phyloP scores from a whole-genome alignment of 2,329 filamentous ascomycete genomes.

The Tolypocladium amazonense region DNA sequence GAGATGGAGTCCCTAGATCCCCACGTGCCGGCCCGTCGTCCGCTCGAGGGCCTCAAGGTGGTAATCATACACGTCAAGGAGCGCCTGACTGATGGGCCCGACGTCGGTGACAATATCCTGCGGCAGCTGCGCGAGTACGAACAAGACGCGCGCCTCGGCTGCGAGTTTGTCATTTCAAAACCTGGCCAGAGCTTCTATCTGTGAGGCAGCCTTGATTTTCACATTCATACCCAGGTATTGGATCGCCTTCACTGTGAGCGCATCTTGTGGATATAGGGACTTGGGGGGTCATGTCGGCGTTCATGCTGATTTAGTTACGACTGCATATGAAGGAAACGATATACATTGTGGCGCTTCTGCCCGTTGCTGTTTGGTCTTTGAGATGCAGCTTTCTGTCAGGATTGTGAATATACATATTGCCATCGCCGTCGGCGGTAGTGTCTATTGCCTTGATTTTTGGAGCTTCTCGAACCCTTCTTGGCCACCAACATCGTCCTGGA shows the following conservation, averaged over 20 bases:
- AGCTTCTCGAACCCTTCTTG: slow-evolving; percentile 48
- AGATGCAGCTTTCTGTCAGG: not conserved
- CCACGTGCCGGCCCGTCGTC: slow-evolving; percentile 20
- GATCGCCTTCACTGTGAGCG: not conserved
- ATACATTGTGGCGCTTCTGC: not conserved
- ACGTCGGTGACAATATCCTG: slow-evolving; percentile 56
- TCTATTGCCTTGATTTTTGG: slow-evolving; percentile 24
- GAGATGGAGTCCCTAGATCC: slow-evolving; percentile 21
- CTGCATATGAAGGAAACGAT: slow-evolving; percentile 1
- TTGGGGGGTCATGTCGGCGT: not conserved
- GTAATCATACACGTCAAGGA: slow-evolving; percentile 95
- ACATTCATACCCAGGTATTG: not conserved
- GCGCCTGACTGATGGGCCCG: slow-evolving; percentile 59
- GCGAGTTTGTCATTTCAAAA: slow-evolving; percentile 64
- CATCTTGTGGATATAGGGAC: not conserved
- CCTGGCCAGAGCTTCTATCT: slow-evolving; percentile 50
- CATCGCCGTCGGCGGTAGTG: not conserved
- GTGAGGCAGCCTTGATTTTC: slow-evolving; percentile 18
- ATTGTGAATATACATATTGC: not conserved
- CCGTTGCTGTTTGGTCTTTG: not conserved
- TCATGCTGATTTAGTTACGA: not conserved
- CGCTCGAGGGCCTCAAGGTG: slow-evolving; percentile 63
- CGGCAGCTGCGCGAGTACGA: slow-evolving; percentile 59
- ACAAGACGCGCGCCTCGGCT: slow-evolving; percentile 56
- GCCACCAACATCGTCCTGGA: slow-evolving; percentile 38